Base-by-base conservation (phyloP, 1,139 yeast genomes). In the Lodderomyces oxycetoniae region DNA sequence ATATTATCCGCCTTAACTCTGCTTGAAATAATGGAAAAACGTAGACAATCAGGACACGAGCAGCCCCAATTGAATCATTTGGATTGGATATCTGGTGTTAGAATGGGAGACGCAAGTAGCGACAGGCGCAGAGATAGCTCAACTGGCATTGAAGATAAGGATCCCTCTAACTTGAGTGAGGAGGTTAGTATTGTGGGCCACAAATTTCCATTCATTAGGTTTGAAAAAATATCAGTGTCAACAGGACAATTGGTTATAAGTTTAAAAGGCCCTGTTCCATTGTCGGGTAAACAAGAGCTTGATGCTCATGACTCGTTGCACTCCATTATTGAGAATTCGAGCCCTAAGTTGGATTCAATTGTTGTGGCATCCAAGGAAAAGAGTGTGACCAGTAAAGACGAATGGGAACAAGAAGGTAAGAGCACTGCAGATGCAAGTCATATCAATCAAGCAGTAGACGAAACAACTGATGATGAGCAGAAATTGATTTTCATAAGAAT, bases 51-150 rank as follows among this genome's bases (percentile, higher is more conserved):
- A 21, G 50, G 56, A 7, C 46, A 50, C 29, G 49, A 52, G 39
- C 32, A 49, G 43, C 37, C 58, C 34, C 71, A 74, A 39, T 57
- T 75, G 25, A 79, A 79, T 44, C 96, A 89, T 51, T 63, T 91
- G 40, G 79, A 82, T 45, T 91, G 98, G 98, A 81, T 91, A 28
- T 81, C 96, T 0, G 97, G 97, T 31, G 95, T 91, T 5, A 67
- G 91, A 36, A 77, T 76, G 61, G 93, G 93, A 0, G 65, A 74
- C 32, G 59, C 73, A 3, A 87, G 87, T 1, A 35, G 30, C 28
- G 37, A 31, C 5, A 47, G 46, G 3, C 35, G 50, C 7, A 44
- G 46, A 4, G 44, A 41, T 23, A 44, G 44, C 16, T 31, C 36
- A 5, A 17, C 36, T 7, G 21, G 36, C 4, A 26, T 32, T 8